phyloP scores from a whole-genome alignment of 202 grass and related monocot genomes.

The Bolboschoenoplectus hybrid region DNA sequence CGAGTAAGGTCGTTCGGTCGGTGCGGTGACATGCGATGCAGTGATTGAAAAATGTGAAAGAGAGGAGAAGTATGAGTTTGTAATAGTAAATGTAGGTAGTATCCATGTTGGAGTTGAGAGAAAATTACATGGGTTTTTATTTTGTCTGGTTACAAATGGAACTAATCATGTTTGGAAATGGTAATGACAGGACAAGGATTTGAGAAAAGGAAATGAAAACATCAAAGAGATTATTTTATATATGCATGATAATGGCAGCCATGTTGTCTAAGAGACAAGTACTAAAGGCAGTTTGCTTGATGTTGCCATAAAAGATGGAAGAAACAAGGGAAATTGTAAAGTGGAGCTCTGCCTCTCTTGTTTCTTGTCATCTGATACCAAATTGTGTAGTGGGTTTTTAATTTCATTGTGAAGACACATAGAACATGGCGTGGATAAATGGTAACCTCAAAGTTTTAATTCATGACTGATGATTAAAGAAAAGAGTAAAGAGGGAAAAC shows the following conservation, averaged over 20 bases:
- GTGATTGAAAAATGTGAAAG: not conserved
- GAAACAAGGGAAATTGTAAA: not conserved
- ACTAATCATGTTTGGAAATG: conserved; percentile 23
- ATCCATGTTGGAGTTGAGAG: conserved; percentile 29
- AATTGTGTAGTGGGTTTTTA: conserved; percentile 10
- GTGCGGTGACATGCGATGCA: conserved; percentile 42
- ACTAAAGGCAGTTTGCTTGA: conserved; percentile 16
- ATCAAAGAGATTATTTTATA: conserved; percentile 28
- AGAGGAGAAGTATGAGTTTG: conserved; percentile 31
- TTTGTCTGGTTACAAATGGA: not conserved
- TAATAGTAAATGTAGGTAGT: conserved; percentile 23
- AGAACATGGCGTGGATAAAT: conserved; percentile 3
- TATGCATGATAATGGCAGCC: conserved; percentile 20
- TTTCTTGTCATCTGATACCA: not conserved
- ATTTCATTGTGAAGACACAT: conserved; percentile 13
- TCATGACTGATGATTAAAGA: conserved; percentile 22
- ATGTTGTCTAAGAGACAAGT: conserved; percentile 40
- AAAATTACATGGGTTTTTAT: not conserved
- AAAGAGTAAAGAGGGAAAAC: conserved; percentile 4
- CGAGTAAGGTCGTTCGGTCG: conserved; percentile 41
- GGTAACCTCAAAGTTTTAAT: conserved; percentile 20
- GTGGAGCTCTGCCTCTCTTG: conserved; percentile 9
- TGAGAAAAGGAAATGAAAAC: not conserved
- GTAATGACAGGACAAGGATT: not conserved
- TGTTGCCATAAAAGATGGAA: not conserved